Evolutionary conservation across 805 yeast genomes (phyloP), one percentile per base, ranked within the genome.

Genomic region (Starmerella asiatica): DNA sequence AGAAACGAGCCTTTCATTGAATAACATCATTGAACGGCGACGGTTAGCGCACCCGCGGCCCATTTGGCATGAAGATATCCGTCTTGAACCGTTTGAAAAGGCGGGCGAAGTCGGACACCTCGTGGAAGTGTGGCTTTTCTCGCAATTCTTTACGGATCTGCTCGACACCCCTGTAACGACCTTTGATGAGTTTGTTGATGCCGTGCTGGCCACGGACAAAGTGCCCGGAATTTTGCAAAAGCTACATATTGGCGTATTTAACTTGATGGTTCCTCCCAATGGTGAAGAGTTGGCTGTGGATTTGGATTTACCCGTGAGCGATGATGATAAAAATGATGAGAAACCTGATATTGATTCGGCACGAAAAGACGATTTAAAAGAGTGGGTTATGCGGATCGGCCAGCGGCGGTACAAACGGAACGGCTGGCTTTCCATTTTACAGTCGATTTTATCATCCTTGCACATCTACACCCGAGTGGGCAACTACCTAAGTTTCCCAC

Each of bases 321-420:
- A 8, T 52, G 48, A 3, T 42, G 36, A 34, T 14, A 30, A 39
- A 36, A 37, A 43, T 18, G 55, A 47, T 5, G 55, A 38, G 1
- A 56, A 52, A 12, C 58, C n/a, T 3, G 45, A 34, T 21, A 31
- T 24, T 8, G 43, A 32, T 7, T n/a, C n/a, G n/a, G n/a, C n/a
- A n/a, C n/a, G n/a, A n/a, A 26, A 5, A 18, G 26, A 12, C 18
- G 32, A 29, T 3, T 31, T 23, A 14, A 20, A 29, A 1, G 59
- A 52, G 3, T 91, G 97, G 95, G 72, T 75, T 43, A 93, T 80
- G 23, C 65, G 93, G 30, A 64, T 88, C 16, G 69, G 76, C 12
- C 76, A 72, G 40, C 72, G 94, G 39, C 71, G 71, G 46, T 91
- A 81, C 57, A 74, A 69, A 50, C 85, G 83, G 51, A 93, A 94